Base-by-base conservation (phyloP, 495 filamentous ascomycete species). In the Xylaria cubensis region DNA sequence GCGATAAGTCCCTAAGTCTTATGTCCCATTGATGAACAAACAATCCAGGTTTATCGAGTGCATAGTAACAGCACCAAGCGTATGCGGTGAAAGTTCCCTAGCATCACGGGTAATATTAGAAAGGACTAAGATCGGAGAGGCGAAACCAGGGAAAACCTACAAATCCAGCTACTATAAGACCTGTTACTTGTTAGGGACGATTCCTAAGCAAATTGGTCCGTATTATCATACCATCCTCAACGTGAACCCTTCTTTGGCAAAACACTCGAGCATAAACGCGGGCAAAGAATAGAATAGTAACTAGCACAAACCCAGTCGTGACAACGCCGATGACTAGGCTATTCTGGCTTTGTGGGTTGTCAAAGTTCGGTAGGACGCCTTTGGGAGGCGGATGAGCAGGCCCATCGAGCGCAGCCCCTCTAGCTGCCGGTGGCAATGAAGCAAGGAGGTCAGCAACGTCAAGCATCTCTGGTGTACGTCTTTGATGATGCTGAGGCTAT, bases 1-100 rank as follows among this genome's bases (percentile, higher is more conserved):
- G 36, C 0, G 58, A 29, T 19, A 72, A 17, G 26, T 74, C 58
- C 64, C 32, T 36, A 2, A 72, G 41, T 12, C 51, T 58, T 24
- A 74, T 29, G 34, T 74, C 73, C 73, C 73, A 74, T 34, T 68
- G 64, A 34, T 74, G 73, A 17, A 74, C 64, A 34, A 67, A 72
- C 7, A 59, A 67, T 26, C 73, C 73, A 15, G 26, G 32, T 15
- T 42, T 17, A 0, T 29, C 26, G 1, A 64, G 12, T 24, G 63
- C 34, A 58, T 44, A 67, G 55, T 71, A 74, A 12, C 10, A 21
- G 12, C 56, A 56, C 17, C 44, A 63, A 7, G 71, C 26, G 15
- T 48, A 74, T 17, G 63, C 73, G 24, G 71, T 29, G 1, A 67
- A 74, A 2, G 46, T 63, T 4, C 61, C 51, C 67, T 71, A 24